These are phyloP conservation scores for Malassezia nana DNA, from an alignment of 1,284 basidiomycete genomes.

Conservation along the genomic window DNA sequence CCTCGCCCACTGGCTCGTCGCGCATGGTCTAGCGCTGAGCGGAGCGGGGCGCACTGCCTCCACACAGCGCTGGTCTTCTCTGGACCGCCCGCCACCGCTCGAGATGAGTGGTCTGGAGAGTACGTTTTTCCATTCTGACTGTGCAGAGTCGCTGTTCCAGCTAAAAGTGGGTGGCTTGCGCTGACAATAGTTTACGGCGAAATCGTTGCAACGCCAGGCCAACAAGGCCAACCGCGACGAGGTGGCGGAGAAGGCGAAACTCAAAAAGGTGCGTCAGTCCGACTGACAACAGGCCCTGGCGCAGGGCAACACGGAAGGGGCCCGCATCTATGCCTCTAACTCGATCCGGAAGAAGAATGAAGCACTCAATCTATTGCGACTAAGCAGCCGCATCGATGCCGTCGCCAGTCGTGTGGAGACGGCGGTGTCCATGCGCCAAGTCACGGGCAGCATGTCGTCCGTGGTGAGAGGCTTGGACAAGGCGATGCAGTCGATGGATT, in stretches of 20 bases:
- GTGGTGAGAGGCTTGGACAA: constrained; percentile 98
- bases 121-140: constrained; percentile 7
- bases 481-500: constrained; percentile 98
- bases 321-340: constrained; percentile 96
- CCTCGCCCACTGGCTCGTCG: background rate
- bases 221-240: constrained; percentile 46
- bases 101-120: constrained; percentile 34
- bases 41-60: background rate
- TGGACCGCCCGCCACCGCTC: background rate
- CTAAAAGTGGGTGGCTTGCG: constrained; percentile 27
- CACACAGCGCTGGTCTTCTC: background rate
- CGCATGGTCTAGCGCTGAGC: background rate
- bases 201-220: constrained; percentile 46
- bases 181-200: constrained; percentile 36
- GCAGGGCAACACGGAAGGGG: constrained; percentile 93
- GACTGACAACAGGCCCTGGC: constrained; percentile 64
- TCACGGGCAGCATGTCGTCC: constrained; percentile 83
- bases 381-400: constrained; percentile 67
- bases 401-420: constrained; percentile 95
- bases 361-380: constrained; percentile 59
- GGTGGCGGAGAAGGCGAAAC: constrained; percentile 41
- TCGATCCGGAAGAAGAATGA: constrained; percentile 98
- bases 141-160: constrained; percentile 43
- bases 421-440: constrained; percentile 86
- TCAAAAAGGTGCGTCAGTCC: constrained; percentile 34